Conservation (phyloP, 495 filamentous ascomycete species). For the Lichina pygmaea region DNA sequence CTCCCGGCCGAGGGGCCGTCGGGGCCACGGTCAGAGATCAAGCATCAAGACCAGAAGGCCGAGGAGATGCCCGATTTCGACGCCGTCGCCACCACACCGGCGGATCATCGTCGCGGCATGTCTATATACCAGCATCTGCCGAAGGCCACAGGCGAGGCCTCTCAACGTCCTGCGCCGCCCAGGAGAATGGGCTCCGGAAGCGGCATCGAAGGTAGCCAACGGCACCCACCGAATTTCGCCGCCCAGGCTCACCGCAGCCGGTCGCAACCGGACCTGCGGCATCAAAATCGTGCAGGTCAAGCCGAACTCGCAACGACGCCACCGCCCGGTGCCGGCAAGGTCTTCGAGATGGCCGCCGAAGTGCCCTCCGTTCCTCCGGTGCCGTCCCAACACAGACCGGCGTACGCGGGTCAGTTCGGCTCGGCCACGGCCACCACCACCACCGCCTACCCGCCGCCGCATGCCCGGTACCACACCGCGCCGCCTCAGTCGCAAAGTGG, state of each 20-base stretch:
- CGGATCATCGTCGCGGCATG: slow-evolving; percentile 9
- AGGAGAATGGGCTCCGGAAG: too few relatives aligned
- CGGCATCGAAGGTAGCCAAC: not conserved
- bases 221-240: not conserved
- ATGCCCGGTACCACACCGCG: too few relatives aligned
- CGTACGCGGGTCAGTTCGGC: too few relatives aligned
- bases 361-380: slow-evolving; percentile 22
- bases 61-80: slow-evolving; percentile 56
- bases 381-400: slow-evolving; percentile 2
- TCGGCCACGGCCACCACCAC: too few relatives aligned
- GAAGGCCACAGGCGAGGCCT: slow-evolving; percentile 1
- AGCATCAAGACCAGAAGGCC: slow-evolving; percentile 5
- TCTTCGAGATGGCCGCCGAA: slow-evolving; percentile 44
- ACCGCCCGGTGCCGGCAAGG: slow-evolving; percentile 6
- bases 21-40: not conserved
- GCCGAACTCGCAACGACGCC: not conserved
- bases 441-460: too few relatives aligned
- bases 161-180: too few relatives aligned
- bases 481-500: too few relatives aligned
- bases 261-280: slow-evolving; percentile 41
- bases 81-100: slow-evolving; percentile 20
- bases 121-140: slow-evolving; percentile 25
- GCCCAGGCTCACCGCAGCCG: slow-evolving; percentile 21
- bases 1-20: not conserved
- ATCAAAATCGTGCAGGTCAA: slow-evolving; percentile 15